A percentile compares a stretch with the other conserved stretches of the same genome.
These are phyloP conservation scores for Mayamaea pseudoterrestris DNA, from an alignment of 108 stramenopile genomes.

Conservation along the genomic window DNA sequence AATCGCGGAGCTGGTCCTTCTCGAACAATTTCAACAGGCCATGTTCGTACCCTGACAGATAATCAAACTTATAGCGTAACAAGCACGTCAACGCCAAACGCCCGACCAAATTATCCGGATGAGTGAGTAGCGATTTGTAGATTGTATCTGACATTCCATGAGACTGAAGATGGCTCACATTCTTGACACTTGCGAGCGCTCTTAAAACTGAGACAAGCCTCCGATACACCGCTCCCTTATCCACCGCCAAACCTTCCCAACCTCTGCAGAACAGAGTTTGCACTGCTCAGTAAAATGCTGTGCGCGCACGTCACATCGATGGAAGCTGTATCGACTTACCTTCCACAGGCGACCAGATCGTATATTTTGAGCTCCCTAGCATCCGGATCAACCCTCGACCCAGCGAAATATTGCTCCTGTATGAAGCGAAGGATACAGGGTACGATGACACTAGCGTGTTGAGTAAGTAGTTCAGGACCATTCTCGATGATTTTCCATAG, in stretches of 20 bases:
- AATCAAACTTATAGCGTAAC: conserved; percentile 45
- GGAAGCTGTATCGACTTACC: conserved; percentile 2
- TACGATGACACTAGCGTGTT: conserved; percentile 63
- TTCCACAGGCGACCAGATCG: conserved; percentile 1
- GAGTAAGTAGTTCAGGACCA: conserved; percentile 36
- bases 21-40: conserved; percentile 32
- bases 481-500: conserved; percentile 56
- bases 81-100: conserved; percentile 48
- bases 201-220: conserved; percentile 30
- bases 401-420: conserved; percentile 51
- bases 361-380: conserved; percentile 38
- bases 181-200: conserved; percentile 62
- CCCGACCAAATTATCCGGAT: conserved; percentile 46
- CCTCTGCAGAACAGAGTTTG: too few species aligned
- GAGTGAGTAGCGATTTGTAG: conserved; percentile 44
- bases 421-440: conserved; percentile 70
- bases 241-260: too few species aligned
- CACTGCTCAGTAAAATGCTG: too few species aligned
- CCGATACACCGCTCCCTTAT: too few species aligned
- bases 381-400: conserved; percentile 60
- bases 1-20: conserved; percentile 54
- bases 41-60: conserved; percentile 41
- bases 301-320: too few species aligned
- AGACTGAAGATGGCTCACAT: conserved; percentile 65
- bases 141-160: conserved; percentile 39